Conservation (phyloP, 1,284 basidiomycete genomes). For the Pisolithus thermaeus region DNA sequence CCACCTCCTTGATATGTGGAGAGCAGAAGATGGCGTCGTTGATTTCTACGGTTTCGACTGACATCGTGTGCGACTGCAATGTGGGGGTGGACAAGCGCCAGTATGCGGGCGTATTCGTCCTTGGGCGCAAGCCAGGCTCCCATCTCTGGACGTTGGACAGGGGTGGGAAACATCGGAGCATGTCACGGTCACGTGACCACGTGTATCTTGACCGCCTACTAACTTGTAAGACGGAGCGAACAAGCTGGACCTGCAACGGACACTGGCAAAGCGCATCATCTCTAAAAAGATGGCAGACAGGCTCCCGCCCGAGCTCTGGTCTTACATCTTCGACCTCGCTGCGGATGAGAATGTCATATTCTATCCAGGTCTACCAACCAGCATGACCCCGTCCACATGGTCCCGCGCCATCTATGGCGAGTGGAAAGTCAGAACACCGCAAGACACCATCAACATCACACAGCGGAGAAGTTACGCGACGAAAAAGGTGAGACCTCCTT, state of each 20-base stretch:
- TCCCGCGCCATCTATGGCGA: slow-evolving; percentile 36
- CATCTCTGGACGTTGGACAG: not conserved
- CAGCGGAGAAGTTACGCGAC: slow-evolving; percentile 56
- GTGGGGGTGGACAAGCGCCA: too few species aligned
- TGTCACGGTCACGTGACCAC: not conserved
- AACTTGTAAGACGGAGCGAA: not conserved
- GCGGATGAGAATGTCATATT: slow-evolving; percentile 61
- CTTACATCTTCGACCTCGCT: slow-evolving; percentile 60
- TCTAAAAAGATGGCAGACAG: slow-evolving; percentile 23
- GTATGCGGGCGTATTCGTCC: too few species aligned
- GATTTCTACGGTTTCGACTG: slow-evolving; percentile 47
- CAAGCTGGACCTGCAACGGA: slow-evolving; percentile 1
- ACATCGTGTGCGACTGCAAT: not conserved
- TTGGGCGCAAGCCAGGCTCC: too few species aligned
- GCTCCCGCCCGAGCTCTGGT: slow-evolving; percentile 64
- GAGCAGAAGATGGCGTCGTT: slow-evolving; percentile 66
- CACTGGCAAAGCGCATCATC: not conserved
- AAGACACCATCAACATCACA: slow-evolving; percentile 46
- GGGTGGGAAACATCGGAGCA: not conserved
- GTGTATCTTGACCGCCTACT: not conserved
- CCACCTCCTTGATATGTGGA: slow-evolving; percentile 64
- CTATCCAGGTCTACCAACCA: slow-evolving; percentile 48
- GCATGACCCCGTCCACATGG: slow-evolving; percentile 61
- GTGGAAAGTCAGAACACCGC: slow-evolving; percentile 56
- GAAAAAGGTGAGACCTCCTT: slow-evolving; percentile 47